Base-by-base conservation (phyloP, 1,139 yeast species). In the Kodamaea plutei region DNA sequence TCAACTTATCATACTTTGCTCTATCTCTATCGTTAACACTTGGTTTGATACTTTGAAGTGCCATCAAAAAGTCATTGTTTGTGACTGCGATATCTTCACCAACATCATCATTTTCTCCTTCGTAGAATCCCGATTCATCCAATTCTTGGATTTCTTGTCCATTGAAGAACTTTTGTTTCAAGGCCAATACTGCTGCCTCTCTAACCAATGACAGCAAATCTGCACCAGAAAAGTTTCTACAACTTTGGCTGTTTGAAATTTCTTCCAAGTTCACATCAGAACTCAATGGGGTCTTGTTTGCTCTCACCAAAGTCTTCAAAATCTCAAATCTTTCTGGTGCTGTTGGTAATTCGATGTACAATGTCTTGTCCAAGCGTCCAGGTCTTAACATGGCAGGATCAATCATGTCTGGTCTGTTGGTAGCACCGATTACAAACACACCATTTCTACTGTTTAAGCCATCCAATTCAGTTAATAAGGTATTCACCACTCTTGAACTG, bases 381-480 rank as follows among this genome's bases (percentile, higher is more conserved):
- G 98, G 98, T 52, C 98, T 76, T 33, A 91, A 65, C 97, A 91
- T 91, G 1, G 98, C 98, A 6, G 96, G 91, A 57, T 91, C 98
- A 42, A 91, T 91, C 88, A 91, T 91, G 56, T 91, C 98, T 0
- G 97, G 97, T 54, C 98, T 73, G 50, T 91, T 91, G 0, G 98
- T 91, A 2, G 98, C 98, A 19, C 96, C 98, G 44, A 91, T 78
- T 3, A 91, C 98, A 54, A 83, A 91, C 2, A 91, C 84, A 2
- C 97, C 97, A 35, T 82, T 76, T 48, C 98, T 71, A 46, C 89
- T 96, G 45, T 87, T 88, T 37, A 91, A 72, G 2, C 98, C 98
- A 58, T 91, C 98, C 24, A 91, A 66, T 54, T 91, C 98, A 0
- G 98, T 93, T 43, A 91, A 73, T 24, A 91, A 62, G 0, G 98